Evolutionary conservation across 2,329 filamentous ascomycete genomes (phyloP), one percentile per base, ranked within the genome.

Genomic region (Monosporascus sp.): DNA sequence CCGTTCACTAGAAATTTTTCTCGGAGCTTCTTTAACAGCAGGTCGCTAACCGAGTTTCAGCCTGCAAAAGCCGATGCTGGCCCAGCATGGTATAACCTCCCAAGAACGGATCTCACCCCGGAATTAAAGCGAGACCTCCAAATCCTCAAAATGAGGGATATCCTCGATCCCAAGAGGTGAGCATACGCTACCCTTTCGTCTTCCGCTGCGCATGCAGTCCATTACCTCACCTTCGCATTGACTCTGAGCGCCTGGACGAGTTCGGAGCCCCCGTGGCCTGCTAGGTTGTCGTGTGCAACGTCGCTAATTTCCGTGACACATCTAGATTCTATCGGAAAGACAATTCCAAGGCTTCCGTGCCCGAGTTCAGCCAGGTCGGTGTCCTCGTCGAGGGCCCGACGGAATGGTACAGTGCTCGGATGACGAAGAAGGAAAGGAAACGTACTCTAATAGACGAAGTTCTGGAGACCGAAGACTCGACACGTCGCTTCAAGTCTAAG

Each of bases 121-220:
- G 86, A 95, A 65, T 77, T 97, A 57, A 96, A 92, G 72, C 82
- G 90, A 61, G 93, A 99, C 67, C 77, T 97, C 49, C 91, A 97
- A 71, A 77, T 97, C 11, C 77, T 99, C 54, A 86, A 90, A 60
- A 93, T 97, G 87, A 85, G 94, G 69, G 87, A 86, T 52, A 86
- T 96, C 20, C 78, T 97, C 22, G 93, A 97, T 60, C 86, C 91
- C 1, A 93, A 97, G 68, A 80, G 43, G 43, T 46, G 22, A 25
- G 43, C 24, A 46, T 46, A 50, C 43, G 4, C 17, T n/a, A 5
- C 43, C 24, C 9, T 6, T 24, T 27, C 17, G 22, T 17, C 43
- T 25, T 44, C 11, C 14, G 18, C 17, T 6, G 38, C 24, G 20
- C 14, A 35, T 35, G 31, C 14, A 3, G 31, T 35, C 11, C 2